Evolutionary conservation across 345 rosid species (phyloP).

Genomic region (Chamaenerion angustifolium): DNA sequence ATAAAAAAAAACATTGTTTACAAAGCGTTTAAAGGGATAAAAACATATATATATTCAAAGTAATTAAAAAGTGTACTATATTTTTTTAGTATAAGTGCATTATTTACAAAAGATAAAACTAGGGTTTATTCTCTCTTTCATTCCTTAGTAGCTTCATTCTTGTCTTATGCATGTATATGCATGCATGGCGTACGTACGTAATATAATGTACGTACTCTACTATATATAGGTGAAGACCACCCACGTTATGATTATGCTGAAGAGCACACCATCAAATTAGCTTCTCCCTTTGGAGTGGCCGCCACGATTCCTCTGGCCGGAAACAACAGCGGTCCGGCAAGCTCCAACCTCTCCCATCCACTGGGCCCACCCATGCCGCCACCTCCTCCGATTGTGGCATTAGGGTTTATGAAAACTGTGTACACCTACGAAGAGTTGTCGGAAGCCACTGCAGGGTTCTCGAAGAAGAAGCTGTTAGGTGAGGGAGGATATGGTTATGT

Average conservation of each 20-base stretch:
- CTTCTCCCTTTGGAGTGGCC: constrained; percentile 2
- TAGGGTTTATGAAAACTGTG: constrained; percentile 47
- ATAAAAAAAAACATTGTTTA: too few relatives aligned
- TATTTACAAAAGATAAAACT: too few relatives aligned
- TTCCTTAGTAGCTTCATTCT: too few relatives aligned
- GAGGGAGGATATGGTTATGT: constrained; percentile 89
- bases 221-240: neutral
- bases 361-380: constrained; percentile 37
- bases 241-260: neutral
- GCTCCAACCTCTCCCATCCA: constrained; percentile 29
- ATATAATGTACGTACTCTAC: too few relatives aligned
- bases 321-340: constrained; percentile 24
- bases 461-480: constrained; percentile 48
- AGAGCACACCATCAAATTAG: constrained; percentile 5
- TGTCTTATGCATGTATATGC: too few relatives aligned
- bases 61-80: too few relatives aligned
- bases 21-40: too few relatives aligned
- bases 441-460: constrained; percentile 52
- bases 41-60: too few relatives aligned
- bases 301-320: neutral
- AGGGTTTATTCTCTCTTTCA: too few relatives aligned
- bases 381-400: constrained; percentile 28
- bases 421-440: constrained; percentile 64
- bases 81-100: too few relatives aligned
- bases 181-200: too few relatives aligned